Percentiles rank a stretch among this genome's conserved stretches.
Conservation (phyloP, 2,329 filamentous ascomycete species). For the Venturia asperata region DNA sequence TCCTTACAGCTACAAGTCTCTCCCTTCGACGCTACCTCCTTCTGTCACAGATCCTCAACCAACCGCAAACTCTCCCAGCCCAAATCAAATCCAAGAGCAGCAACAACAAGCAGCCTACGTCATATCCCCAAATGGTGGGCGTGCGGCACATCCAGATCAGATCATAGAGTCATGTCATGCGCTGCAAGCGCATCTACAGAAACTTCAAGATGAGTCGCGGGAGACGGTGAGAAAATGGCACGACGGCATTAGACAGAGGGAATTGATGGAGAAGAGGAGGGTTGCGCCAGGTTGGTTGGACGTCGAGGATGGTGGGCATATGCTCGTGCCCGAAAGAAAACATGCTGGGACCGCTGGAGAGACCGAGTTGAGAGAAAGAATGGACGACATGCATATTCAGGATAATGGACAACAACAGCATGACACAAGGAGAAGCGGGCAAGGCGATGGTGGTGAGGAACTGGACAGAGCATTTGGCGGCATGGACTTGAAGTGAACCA, state of each 20-base stretch:
- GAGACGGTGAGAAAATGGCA: constrained; percentile 63
- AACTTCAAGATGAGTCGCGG: constrained; percentile 61
- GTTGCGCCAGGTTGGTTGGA: constrained; percentile 78
- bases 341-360: constrained; percentile 49
- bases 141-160: constrained; percentile 78
- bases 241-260: constrained; percentile 54
- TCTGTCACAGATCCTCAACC: constrained; percentile 48
- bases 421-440: constrained; percentile 32
- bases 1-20: constrained; percentile 88
- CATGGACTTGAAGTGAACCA: constrained; percentile 46
- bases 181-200: constrained; percentile 66
- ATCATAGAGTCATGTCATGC: constrained; percentile 76
- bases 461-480: constrained; percentile 58
- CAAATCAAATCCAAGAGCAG: constrained; percentile 47
- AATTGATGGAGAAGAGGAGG: constrained; percentile 71
- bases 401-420: constrained; percentile 25
- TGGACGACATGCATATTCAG: constrained; percentile 24
- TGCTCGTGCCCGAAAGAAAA: constrained; percentile 52
- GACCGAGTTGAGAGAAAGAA: constrained; percentile 21
- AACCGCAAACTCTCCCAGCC: constrained; percentile 52
- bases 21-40: constrained; percentile 78
- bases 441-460: constrained; percentile 59
- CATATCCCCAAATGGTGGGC: constrained; percentile 61
- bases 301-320: constrained; percentile 49
- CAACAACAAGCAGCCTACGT: constrained; percentile 56